Evolutionary conservation across 768 basidiomycete species (phyloP), one percentile per base, ranked within the genome.

Genomic region (Macrocybe gigantea): DNA sequence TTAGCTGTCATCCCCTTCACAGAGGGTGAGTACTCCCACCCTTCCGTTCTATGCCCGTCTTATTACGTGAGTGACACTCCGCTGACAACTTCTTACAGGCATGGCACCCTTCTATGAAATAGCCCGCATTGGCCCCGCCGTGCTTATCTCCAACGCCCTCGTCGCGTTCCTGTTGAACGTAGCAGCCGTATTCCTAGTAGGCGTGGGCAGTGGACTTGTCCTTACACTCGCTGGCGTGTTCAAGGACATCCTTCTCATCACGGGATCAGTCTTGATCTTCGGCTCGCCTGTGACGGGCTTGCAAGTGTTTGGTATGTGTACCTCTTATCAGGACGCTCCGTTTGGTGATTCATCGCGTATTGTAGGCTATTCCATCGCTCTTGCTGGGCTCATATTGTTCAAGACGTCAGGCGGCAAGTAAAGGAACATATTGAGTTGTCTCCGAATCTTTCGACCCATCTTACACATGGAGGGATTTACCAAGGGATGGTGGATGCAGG

Each of bases 241-340:
- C 69, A 94, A 94, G 88, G 95, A 98, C 63, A 97, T 98, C 53
- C 78, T 99, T 29, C 82, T 98, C 50, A 93, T 99, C 66, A 77
- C 81, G 6, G 93, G 92, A 39, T 94, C 92, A 1, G 93, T 97
- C 32, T 62, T 93, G 46, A 70, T 95, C 48, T 95, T 95, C 60
- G 83, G 88, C 36, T 77, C 80, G n/a, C 63, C 65, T 9, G 82
- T 99, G 59, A 87, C 90, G 30, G 81, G 84, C 12, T 63, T 94
- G 10, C 95, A 99, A 63, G 74, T 95, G 32, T 74, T 94, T 60
- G 93, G 89, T 75, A 45, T 49, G 75, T 65, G n/a, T 12, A 44
- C 8, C 42, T 12, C 15, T n/a, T 33, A 6, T 33, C 32, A 22
- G 29, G 36, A 7, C 45, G 36, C 31, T 43, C 41, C 35, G 35